phyloP scores from a whole-genome alignment of 495 filamentous ascomycete genomes.

The Aspergillus sparsus region DNA sequence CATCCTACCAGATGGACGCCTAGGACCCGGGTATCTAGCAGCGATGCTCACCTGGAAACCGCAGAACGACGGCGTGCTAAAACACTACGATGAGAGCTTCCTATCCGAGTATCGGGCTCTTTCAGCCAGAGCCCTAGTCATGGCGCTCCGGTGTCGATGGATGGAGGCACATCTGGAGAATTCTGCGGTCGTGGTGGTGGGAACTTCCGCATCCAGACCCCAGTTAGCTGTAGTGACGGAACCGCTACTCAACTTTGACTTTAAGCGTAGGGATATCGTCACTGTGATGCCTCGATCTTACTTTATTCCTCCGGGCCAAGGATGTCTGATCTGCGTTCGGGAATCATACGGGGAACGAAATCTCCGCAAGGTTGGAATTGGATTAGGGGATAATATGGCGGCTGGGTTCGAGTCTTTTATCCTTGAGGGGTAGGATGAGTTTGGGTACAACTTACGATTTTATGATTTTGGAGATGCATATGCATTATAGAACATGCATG shows the following conservation, averaged over 20 bases:
- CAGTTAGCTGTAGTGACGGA: neutral
- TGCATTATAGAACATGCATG: too few relatives aligned
- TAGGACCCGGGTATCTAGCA: neutral
- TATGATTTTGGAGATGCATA: too few relatives aligned
- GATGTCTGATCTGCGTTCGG: too few relatives aligned
- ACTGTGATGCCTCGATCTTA: too few relatives aligned
- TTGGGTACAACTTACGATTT: too few relatives aligned
- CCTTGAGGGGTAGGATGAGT: too few relatives aligned
- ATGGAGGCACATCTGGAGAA: neutral
- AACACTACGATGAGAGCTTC: neutral
- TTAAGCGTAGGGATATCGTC: too few relatives aligned
- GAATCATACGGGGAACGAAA: too few relatives aligned
- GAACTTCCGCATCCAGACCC: neutral
- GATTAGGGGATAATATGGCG: too few relatives aligned
- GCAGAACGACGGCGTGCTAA: neutral
- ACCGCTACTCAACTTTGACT: neutral
- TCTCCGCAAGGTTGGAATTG: too few relatives aligned
- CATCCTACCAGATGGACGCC: neutral
- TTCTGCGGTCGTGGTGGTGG: constrained; percentile 2
- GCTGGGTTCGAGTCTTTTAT: too few relatives aligned
- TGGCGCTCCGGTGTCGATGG: neutral
- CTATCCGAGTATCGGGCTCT: neutral
- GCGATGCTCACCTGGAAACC: neutral
- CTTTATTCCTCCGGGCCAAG: too few relatives aligned
- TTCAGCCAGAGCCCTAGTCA: neutral